Evolutionary conservation across 441 rosid species (phyloP), one percentile per base, ranked within the genome.

Genomic region (Arabidopsis lyrata): DNA sequence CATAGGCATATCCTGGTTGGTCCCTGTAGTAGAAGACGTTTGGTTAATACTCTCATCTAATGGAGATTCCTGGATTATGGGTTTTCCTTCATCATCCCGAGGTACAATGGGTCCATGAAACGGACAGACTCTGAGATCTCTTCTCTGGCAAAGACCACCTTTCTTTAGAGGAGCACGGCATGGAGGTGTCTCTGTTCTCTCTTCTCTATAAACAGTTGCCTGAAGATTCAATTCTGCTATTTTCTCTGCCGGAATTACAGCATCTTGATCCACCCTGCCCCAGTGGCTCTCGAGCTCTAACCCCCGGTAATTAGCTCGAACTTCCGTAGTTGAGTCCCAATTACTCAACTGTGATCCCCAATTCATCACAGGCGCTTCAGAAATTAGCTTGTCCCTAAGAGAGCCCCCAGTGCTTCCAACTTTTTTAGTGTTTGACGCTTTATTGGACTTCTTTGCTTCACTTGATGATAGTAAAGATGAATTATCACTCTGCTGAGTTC

Each of bases 241-340:
- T 83, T 88, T 95, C 48, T 85, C 85, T 4, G 97, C 95, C 16
- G 97, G 97, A 72, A 95, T 95, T 35, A 95, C 90, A 55, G 98
- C 99, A 78, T 90, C 93, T 49, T 81, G 66, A 66, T 95, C 99
- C 62, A 92, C 96, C 77, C 95, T 86, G 65, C 96, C 99, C 97
- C 97, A 92, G 69, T 92, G 95, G 74, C 75, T 89, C 62, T 92
- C 97, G 42, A 95, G 68, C 79, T 95, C 97, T 85, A 95, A 77
- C 10, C 99, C 97, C 71, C 97, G 81, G 68, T 92, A 90, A 63
- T 92, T 95, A 56, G 87, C 90, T 80, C 87, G 78, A 60, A 86
- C 85, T 70, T 83, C 97, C 78, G 83, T 71, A 6, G 83, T 85
- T 11, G 87, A 83, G 52, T 91, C 94, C 97, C 95, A 89, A 32